Base-by-base conservation (phyloP, 2,329 filamentous ascomycete species). In the Talaromyces islandicus region DNA sequence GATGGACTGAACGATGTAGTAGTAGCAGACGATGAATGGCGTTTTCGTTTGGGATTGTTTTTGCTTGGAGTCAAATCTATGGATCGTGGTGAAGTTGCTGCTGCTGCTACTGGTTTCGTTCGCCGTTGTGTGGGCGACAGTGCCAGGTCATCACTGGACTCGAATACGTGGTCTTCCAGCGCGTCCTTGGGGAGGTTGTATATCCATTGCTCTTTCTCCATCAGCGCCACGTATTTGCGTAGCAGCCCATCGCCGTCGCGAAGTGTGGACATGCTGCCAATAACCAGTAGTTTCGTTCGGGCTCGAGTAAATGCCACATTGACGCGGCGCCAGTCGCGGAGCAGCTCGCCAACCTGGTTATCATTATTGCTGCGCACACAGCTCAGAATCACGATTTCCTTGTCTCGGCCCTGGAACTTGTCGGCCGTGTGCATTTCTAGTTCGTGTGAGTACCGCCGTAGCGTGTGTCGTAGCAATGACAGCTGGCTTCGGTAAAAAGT, bases 371-470 rank as follows among this genome's bases (percentile, higher is more conserved):
- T 93, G 30, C 94, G 85, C 14, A 97, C 94, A 30, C 96, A 87
- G 59, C 86, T 91, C 9, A 99, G 83, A 14, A 99, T 85, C 0
- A 97, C 85, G 2, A 96, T 88, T 70, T 96, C 92, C 72, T 99
- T 99, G 76, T 99, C 94, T 10, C 94, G 85, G 7, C 94, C 94
- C 73, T 99, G 94, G 74, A 96, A 99, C 51, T 93, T 91, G 75
- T 99, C 94, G 3, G 94, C 92, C 0, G 94, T 97, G 75, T 99
- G 92, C 83, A 97, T 92, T 75, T 99, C 94, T 1, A 99, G 86
- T 2, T 84, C 83, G 0, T 80, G 76, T 0, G 80, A 77, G 66
- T 81, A 75, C 48, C 77, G 79, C 32, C 85, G 84, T 35, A 96
- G 83, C 11, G 81, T 82, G 62, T 92, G 85, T 64, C 90, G 90